Evolutionary conservation across 1,284 basidiomycete species (phyloP).

Genomic region (Chalciporus sp.): DNA sequence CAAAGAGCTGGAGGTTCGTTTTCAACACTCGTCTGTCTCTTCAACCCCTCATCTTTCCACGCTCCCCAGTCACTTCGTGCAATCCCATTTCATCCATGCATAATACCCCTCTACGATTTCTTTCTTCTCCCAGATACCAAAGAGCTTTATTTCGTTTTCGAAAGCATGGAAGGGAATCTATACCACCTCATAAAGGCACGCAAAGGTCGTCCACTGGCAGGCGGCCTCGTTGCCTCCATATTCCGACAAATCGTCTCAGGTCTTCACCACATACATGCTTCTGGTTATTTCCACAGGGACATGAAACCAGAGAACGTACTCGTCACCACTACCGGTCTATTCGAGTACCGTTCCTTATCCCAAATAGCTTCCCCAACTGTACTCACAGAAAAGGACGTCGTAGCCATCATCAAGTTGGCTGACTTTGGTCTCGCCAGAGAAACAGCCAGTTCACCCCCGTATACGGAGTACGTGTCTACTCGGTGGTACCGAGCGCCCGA

Average conservation of each 20-base stretch:
- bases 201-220: conserved; percentile 91
- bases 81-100: conserved; percentile 94
- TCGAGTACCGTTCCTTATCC: conserved; percentile 87
- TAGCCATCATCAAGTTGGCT: conserved; percentile 96
- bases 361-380: conserved; percentile 59
- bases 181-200: conserved; percentile 99
- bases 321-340: conserved; percentile 97
- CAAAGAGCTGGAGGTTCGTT: conserved; percentile 91
- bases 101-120: conserved; percentile 98
- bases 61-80: conserved; percentile 80
- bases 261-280: conserved; percentile 88
- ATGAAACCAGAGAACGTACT: conserved; percentile 99
- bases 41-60: conserved; percentile 13
- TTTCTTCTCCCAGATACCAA: conserved; percentile 92
- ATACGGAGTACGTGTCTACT: conserved; percentile 98
- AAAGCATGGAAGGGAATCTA: conserved; percentile 99
- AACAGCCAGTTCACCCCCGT: conserved; percentile 87
- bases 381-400: conserved; percentile 87
- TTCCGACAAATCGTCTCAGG: conserved; percentile 92
- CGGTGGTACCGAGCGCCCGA: conserved; percentile 99
- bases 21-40: conserved; percentile 19
- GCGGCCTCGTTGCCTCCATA: conserved; percentile 93
- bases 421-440: conserved; percentile 98
- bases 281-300: conserved; percentile 98
- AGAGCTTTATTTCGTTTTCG: conserved; percentile 99